A percentile compares a stretch with the other conserved stretches of the same genome.
These are phyloP conservation scores for Allium sativum DNA, from an alignment of 106 monocot species.

Conservation along the genomic window DNA sequence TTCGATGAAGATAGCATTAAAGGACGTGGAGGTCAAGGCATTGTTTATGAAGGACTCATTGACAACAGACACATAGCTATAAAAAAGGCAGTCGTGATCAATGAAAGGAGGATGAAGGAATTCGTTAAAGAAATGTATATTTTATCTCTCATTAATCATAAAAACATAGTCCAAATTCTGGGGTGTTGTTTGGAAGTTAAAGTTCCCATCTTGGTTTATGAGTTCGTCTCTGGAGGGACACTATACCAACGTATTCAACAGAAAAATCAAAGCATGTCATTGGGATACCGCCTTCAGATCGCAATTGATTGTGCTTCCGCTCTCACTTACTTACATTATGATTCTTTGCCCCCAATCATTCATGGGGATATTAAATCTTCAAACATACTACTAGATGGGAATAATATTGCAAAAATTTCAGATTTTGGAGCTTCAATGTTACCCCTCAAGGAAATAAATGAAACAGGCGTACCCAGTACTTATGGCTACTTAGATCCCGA, in stretches of 20 bases:
- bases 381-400: conserved; percentile 23
- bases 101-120: conserved; percentile 26
- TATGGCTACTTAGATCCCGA: conserved; percentile 4
- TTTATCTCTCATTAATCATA: conserved; percentile 33
- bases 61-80: conserved; percentile 15
- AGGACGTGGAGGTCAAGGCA: conserved; percentile 37
- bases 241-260: conserved; percentile 6
- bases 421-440: conserved; percentile 39
- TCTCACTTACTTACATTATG: conserved; percentile 36
- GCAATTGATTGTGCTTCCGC: conserved; percentile 30
- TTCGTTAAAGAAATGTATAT: conserved; percentile 39
- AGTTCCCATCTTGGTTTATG: conserved; percentile 43
- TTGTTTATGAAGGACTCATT: conserved; percentile 24
- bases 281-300: conserved; percentile 18
- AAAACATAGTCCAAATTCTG: conserved; percentile 29
- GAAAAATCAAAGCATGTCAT: neutral
- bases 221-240: conserved; percentile 35
- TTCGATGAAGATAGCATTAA: conserved; percentile 14
- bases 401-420: conserved; percentile 19
- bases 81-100: conserved; percentile 27
- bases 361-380: conserved; percentile 42
- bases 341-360: conserved; percentile 16
- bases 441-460: neutral
- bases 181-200: conserved; percentile 37
- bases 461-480: neutral